Conservation (phyloP, 768 basidiomycete species). For the Leccinum uliginosum region DNA sequence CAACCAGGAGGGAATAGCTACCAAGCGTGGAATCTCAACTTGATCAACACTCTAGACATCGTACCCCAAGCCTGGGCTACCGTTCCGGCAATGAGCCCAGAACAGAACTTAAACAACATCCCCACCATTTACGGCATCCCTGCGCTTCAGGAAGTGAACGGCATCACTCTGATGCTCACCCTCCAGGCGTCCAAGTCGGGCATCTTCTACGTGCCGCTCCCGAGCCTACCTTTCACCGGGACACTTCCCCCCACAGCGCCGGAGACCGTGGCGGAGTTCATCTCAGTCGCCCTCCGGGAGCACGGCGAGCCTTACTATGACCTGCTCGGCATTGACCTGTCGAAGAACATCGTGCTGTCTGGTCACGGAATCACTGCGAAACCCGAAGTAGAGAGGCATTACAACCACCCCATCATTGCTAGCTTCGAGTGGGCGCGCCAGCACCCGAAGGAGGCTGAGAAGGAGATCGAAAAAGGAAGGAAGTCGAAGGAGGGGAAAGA, state of each 20-base stretch:
- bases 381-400: background rate
- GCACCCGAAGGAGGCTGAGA: background rate
- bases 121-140: background rate
- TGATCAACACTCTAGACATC: constrained; percentile 8
- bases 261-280: no score
- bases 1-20: background rate
- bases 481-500: background rate
- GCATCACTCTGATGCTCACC: no score
- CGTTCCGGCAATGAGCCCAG: background rate
- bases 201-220: no score
- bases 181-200: no score
- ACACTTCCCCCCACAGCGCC: no score
- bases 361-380: background rate
- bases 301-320: background rate
- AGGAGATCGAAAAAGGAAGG: background rate
- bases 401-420: background rate
- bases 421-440: background rate
- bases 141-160: background rate
- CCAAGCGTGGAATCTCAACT: constrained; percentile 13
- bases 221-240: no score
- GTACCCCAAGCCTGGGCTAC: constrained; percentile 14
- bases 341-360: background rate
- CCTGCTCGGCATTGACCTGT: background rate
- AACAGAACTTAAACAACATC: constrained; percentile 3
- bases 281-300: background rate